These are phyloP conservation scores for Pisolithus sp. DNA, from an alignment of 768 basidiomycete species.

Conservation along the genomic window DNA sequence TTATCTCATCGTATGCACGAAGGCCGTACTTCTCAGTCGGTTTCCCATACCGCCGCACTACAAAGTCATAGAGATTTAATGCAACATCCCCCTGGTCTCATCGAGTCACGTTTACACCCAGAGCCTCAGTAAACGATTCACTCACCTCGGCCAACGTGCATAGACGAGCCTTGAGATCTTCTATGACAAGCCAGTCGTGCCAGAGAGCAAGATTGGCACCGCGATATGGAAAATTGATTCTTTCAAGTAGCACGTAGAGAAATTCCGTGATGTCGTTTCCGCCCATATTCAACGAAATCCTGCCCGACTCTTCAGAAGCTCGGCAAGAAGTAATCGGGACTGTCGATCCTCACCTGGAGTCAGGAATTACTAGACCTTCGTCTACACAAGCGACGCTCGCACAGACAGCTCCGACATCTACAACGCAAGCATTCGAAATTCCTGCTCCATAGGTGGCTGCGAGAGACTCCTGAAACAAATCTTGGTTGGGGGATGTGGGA, in stretches of 20 bases:
- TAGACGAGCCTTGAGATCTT: conserved; percentile 79
- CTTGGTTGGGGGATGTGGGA: background rate
- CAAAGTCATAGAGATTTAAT: conserved; percentile 85
- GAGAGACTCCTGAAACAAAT: conserved; percentile 64
- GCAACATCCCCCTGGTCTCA: conserved; percentile 73
- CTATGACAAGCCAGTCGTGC: conserved; percentile 89
- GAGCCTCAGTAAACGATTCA: conserved; percentile 5
- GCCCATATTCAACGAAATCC: conserved; percentile 81
- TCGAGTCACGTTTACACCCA: conserved; percentile 3
- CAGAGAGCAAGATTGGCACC: conserved; percentile 69
- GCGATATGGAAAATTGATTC: conserved; percentile 83
- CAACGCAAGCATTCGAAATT: conserved; percentile 89
- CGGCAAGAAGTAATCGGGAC: background rate
- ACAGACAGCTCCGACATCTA: conserved; percentile 83
- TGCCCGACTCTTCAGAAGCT: conserved; percentile 17
- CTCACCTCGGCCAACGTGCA: conserved; percentile 86
- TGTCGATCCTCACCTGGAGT: conserved; percentile 60
- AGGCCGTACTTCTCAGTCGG: conserved; percentile 83
- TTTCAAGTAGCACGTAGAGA: conserved; percentile 68
- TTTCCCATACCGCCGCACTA: conserved; percentile 69
- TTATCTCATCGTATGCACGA: conserved; percentile 91
- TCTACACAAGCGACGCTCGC: conserved; percentile 92
- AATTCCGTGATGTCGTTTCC: conserved; percentile 95
- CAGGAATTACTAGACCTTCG: conserved; percentile 81
- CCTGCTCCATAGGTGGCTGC: conserved; percentile 95